Evolutionary conservation across 202 grass and related monocot genomes (phyloP), one percentile per base, ranked within the genome.

Genomic region (Musa balbisiana): DNA sequence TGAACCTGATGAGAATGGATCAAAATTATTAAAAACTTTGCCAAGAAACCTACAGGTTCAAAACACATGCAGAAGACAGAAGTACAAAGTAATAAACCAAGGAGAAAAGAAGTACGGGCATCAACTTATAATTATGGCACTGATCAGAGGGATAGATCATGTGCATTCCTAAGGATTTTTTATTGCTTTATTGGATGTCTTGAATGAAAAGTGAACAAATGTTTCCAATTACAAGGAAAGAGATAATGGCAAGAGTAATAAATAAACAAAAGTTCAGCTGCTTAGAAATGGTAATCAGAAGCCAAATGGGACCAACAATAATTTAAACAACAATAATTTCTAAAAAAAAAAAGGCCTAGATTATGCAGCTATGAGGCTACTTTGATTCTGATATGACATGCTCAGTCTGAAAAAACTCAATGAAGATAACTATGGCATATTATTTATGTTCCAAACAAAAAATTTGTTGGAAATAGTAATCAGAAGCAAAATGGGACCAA

Each of bases 1-100:
- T 99, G 91, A 85, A 99, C 96, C 96, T 99, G 76, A 75, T 2
- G 9, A 66, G 43, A 64, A 17, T 10, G 15, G 21, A 77, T 63
- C 3, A 52, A 3, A 53, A 65, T 65, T 25, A 3, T 19, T 53
- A 9, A 29, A 55, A 16, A 53, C 9, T 33, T 33, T 29, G 8
- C 15, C 13, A 73, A 33, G 53, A 70, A 50, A 21, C 29, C 11
- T 16, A 70, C 21, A 49, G 67, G 9, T 51, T 0, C 51, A 3
- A 51, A n/a, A 49, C 15, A 51, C 10, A n/a, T 9, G 17, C 9
- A 5, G 17, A 69, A 51, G 16, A 10, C 19, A 50, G n/a, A 16
- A 51, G 17, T 11, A 70, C 0, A 21, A 51, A 11, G 51, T 17
- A 17, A 51, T 51, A 9, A 21, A 16, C 56, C 21, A 60, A 16